A percentile compares a stretch with the other conserved stretches of the same genome.
Evolutionary conservation across 768 basidiomycete species (phyloP).

Genomic region (Podaxis sp.): DNA sequence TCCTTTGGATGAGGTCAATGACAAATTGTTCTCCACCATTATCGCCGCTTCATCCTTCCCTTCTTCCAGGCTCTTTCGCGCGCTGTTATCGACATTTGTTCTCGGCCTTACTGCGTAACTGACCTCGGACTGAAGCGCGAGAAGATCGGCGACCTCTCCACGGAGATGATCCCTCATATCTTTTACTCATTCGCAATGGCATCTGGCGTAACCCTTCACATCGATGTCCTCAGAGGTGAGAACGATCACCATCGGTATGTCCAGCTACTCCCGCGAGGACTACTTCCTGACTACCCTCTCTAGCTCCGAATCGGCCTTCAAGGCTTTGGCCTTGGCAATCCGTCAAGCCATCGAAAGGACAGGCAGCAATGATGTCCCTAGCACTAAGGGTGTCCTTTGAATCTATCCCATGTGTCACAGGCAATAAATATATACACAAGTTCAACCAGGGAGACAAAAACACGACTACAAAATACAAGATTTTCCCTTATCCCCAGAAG

Average conservation of each 20-base stretch:
- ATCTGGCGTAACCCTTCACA: slow-evolving; percentile 89
- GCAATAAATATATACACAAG: slow-evolving; percentile 13
- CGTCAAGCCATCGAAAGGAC: slow-evolving; percentile 91
- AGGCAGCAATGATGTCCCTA: slow-evolving; percentile 88
- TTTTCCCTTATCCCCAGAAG: slow-evolving; percentile 62
- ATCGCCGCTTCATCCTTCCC: slow-evolving; percentile 8
- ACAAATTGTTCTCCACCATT: slow-evolving; percentile 5
- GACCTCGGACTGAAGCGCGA: slow-evolving; percentile 86
- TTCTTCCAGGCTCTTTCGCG: slow-evolving; percentile 79
- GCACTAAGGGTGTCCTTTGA: slow-evolving; percentile 91
- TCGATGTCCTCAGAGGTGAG: slow-evolving; percentile 91
- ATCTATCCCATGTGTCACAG: neutral
- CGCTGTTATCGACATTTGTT: slow-evolving; percentile 98
- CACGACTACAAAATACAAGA: slow-evolving; percentile 9
- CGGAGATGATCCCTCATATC: slow-evolving; percentile 98
- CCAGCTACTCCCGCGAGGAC: slow-evolving; percentile 8
- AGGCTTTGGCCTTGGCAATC: slow-evolving; percentile 94
- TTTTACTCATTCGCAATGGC: slow-evolving; percentile 98
- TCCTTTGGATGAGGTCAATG: slow-evolving; percentile 88
- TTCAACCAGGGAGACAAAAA: neutral
- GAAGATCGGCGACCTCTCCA: slow-evolving; percentile 92
- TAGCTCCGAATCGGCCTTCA: slow-evolving; percentile 97
- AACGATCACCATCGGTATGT: slow-evolving; percentile 96
- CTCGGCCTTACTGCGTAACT: slow-evolving; percentile 92
- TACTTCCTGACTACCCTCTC: neutral